These are phyloP conservation scores for Breviolum minutum DNA, from an alignment of 73 alveolate genomes.

Conservation along the genomic window DNA sequence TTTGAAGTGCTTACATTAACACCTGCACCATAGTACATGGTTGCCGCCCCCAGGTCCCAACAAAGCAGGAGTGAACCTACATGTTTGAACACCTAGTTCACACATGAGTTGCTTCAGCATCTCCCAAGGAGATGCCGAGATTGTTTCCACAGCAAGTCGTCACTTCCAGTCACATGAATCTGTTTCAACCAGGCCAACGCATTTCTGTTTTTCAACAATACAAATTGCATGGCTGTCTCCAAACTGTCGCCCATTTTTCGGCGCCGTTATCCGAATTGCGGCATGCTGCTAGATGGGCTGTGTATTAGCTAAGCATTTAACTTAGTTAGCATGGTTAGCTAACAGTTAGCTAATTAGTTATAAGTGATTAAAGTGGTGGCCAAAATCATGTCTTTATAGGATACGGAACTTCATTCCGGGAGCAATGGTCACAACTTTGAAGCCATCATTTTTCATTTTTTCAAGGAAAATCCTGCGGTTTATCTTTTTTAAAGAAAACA, in stretches of 20 bases:
- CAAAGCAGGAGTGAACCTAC: neutral
- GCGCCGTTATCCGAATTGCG: neutral
- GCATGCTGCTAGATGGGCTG: neutral
- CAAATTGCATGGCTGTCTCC: slow-evolving; percentile 9
- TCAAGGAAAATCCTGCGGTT: no score
- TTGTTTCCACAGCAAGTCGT: neutral
- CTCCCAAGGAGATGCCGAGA: neutral
- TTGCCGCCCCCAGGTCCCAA: slow-evolving; percentile 48
- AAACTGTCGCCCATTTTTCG: slow-evolving; percentile 1
- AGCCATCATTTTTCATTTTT: no score
- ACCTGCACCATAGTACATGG: neutral
- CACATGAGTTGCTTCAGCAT: neutral
- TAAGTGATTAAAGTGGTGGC: no score
- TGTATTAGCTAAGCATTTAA: no score
- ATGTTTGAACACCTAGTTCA: neutral
- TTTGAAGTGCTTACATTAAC: neutral
- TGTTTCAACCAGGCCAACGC: neutral
- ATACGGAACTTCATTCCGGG: no score
- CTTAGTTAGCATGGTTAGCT: no score
- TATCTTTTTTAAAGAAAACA: no score
- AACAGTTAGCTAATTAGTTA: no score
- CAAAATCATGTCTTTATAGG: no score
- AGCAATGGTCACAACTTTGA: no score
- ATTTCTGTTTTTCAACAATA: neutral
- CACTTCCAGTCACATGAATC: neutral